Evolutionary conservation across 768 basidiomycete genomes (phyloP).

Genomic region (Panellus pusillus): DNA sequence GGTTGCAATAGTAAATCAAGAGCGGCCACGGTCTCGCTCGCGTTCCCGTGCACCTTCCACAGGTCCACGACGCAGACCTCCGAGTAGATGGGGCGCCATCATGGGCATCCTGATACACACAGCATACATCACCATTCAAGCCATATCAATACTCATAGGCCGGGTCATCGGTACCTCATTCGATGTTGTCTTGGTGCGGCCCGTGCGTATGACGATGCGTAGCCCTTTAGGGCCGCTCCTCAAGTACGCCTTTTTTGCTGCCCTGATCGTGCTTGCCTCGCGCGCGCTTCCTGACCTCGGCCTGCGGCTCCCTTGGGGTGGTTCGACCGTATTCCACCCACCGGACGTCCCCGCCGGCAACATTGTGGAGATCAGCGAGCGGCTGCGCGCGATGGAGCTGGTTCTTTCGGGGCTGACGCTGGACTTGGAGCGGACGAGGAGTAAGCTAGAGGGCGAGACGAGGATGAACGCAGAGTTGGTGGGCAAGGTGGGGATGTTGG

Average conservation of each 20-base stretch:
- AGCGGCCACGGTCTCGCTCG: slow-evolving; percentile 25
- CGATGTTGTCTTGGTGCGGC: slow-evolving; percentile 50
- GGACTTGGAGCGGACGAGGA: slow-evolving; percentile 51
- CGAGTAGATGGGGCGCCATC: slow-evolving; percentile 32
- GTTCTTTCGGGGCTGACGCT: slow-evolving; percentile 59
- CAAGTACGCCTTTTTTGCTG: slow-evolving; percentile 37
- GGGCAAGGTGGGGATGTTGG: slow-evolving; percentile 55
- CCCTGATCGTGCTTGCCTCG: slow-evolving; percentile 30
- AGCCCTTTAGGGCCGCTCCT: slow-evolving; percentile 32
- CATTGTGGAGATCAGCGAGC: slow-evolving; percentile 61
- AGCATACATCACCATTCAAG: slow-evolving; percentile 20
- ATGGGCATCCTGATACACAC: slow-evolving; percentile 40
- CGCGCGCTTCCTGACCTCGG: slow-evolving; percentile 35
- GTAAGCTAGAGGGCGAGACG: slow-evolving; percentile 53
- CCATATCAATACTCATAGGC: slow-evolving; percentile 44
- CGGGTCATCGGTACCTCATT: slow-evolving; percentile 48
- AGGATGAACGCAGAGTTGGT: slow-evolving; percentile 52
- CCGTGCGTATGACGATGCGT: slow-evolving; percentile 40
- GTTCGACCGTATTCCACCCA: slow-evolving; percentile 42
- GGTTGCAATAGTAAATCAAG: slow-evolving; percentile 26
- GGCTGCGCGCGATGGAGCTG: slow-evolving; percentile 63
- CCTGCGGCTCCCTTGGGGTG: slow-evolving; percentile 23
- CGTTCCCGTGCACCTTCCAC: slow-evolving; percentile 29
- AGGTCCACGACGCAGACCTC: slow-evolving; percentile 17
- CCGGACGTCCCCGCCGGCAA: slow-evolving; percentile 64